These are phyloP conservation scores for Aspergillus terreus DNA, from an alignment of 2,329 filamentous ascomycete genomes.

Conservation along the genomic window DNA sequence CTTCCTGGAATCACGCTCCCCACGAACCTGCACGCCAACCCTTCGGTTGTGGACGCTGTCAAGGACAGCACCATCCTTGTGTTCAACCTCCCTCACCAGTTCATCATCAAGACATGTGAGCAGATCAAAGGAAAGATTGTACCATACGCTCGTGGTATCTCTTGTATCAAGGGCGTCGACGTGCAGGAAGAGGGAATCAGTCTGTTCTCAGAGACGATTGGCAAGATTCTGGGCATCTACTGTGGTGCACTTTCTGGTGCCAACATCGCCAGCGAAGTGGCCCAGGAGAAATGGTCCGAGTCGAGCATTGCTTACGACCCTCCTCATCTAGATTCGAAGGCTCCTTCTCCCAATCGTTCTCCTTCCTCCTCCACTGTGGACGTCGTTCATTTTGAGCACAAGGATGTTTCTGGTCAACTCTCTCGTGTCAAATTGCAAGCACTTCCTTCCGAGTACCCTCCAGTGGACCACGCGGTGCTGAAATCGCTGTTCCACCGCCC, in stretches of 20 bases:
- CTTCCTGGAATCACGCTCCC: conserved; percentile 84
- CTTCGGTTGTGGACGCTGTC: conserved; percentile 63
- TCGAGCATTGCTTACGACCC: conserved; percentile 97
- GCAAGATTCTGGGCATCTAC: conserved; percentile 87
- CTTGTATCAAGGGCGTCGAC: conserved; percentile 97
- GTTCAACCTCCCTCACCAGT: conserved; percentile 92
- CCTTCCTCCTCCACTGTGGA: conserved; percentile 52
- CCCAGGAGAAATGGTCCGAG: conserved; percentile 92
- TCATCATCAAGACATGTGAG: conserved; percentile 82
- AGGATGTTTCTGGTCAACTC: conserved; percentile 63
- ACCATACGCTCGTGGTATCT: conserved; percentile 88
- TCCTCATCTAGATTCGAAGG: conserved; percentile 78
- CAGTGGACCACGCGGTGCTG: conserved; percentile 79
- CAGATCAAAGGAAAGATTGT: conserved; percentile 84
- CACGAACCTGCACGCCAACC: conserved; percentile 55
- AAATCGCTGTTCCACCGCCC: conserved; percentile 87
- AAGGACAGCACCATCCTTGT: conserved; percentile 81
- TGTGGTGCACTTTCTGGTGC: conserved; percentile 92
- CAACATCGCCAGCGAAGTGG: conserved; percentile 94
- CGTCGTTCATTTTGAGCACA: conserved; percentile 56
- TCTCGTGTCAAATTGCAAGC: conserved; percentile 69
- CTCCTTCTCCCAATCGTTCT: conserved; percentile 58
- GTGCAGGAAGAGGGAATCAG: conserved; percentile 81
- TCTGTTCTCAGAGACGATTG: conserved; percentile 93
- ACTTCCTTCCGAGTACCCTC: conserved; percentile 76